phyloP scores from a whole-genome alignment of 257 asterid species.

The Haberlea rhodopensis region DNA sequence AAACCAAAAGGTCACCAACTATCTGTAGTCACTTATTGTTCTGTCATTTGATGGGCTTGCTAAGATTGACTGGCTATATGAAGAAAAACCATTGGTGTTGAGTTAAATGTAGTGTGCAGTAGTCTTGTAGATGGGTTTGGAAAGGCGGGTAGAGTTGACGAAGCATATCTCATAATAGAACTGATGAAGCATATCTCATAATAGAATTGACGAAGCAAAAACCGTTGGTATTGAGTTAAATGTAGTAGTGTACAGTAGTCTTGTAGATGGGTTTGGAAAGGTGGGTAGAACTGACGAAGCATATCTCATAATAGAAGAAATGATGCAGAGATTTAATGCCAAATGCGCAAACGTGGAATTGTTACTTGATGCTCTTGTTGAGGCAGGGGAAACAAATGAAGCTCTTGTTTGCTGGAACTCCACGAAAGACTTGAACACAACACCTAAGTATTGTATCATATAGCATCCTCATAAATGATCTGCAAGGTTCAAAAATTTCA shows the following conservation, averaged over 20 bases:
- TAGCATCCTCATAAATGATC: slow-evolving; percentile 84
- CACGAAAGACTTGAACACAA: slow-evolving; percentile 71
- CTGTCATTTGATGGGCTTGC: slow-evolving; percentile 96
- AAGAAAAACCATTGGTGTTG: too few species aligned
- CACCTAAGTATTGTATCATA: slow-evolving; percentile 59
- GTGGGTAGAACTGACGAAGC: slow-evolving; percentile 95
- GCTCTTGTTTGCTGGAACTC: slow-evolving; percentile 92
- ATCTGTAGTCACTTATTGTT: slow-evolving; percentile 90
- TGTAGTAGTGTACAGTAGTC: slow-evolving; percentile 78
- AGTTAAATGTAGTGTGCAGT: too few species aligned
- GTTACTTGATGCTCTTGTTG: slow-evolving; percentile 91
- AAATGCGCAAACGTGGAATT: slow-evolving; percentile 86
- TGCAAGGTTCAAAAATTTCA: slow-evolving; percentile 84
- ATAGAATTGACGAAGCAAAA: slow-evolving; percentile 99
- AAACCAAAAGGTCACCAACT: slow-evolving; percentile 66
- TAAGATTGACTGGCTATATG: slow-evolving; percentile 91
- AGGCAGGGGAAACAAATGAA: slow-evolving; percentile 88
- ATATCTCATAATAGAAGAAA: slow-evolving; percentile 82
- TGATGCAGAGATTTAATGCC: slow-evolving; percentile 82
- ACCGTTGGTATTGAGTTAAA: slow-evolving; percentile 62
- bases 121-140: too few species aligned
- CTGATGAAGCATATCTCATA: too few species aligned
- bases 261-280: slow-evolving; percentile 89
- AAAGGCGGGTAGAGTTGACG: too few species aligned
- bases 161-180: slow-evolving; percentile 95